Base-by-base conservation (phyloP, 2,329 filamentous ascomycete genomes). In the Scedosporium boydii region DNA sequence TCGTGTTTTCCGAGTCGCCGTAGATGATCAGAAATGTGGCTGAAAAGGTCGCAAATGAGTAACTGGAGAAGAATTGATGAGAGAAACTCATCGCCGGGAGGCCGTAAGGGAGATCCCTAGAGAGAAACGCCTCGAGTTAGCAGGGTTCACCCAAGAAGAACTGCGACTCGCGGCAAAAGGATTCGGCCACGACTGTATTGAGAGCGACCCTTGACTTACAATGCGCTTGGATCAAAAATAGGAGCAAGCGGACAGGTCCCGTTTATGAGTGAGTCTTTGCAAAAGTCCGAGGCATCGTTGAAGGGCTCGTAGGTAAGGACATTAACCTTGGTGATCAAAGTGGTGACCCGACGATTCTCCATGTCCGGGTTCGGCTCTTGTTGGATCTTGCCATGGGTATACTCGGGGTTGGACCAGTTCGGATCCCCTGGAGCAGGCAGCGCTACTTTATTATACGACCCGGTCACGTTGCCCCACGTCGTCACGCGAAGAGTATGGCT, bases 381-480 rank as follows among this genome's bases (percentile, higher is more conserved):
- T 58, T 85, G 74, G 64, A 97, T 96, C 79, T 97, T 97, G 70
- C 92, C 91, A 65, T 80, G 77, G 61, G 82, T 86, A 58, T 80
- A 71, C 42, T 81, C 82, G 1, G 79, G 70, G 70, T 95, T 78
- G 2, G 67, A 72, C 90, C 91, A 91, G 57, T 79, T 76, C 0
- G 83, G 73, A 70, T 85, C 82, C 68, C 81, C 74, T 18, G 81
- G 74, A 0, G 83, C 69, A 41, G 91, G 91, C 61, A 91, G 82
- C 2, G 74, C 64, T n/a, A 78, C 76, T 12, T 75, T 70, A 2
- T 80, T 79, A 55, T 82, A 80, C 59, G 87, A 85, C 57, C 95
- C 95, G 7, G 88, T 90, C 34, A 98, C 91, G 74, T 98, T 97
- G 60, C 93, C 93, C 78, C 91, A 98, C 57, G 96, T 83, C 1